Percentiles rank a stretch among this genome's conserved stretches.
Evolutionary conservation across 305 asterid genomes (phyloP).

Genomic region (Salvia sclarea): DNA sequence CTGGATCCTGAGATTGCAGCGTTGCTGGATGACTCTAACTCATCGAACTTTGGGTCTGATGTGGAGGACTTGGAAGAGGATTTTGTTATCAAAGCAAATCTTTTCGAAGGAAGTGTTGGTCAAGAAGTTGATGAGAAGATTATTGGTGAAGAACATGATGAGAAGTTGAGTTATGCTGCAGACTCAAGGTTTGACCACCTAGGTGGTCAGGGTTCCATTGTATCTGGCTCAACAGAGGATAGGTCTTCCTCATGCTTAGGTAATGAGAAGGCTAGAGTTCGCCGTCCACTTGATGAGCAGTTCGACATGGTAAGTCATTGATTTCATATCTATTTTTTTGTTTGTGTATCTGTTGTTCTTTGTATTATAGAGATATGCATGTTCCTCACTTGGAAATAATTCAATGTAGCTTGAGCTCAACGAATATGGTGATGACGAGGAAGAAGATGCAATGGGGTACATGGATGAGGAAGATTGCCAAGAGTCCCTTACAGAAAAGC

Average conservation of each 20-base stretch:
- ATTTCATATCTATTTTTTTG: slow-evolving; percentile 6
- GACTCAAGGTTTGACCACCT: slow-evolving; percentile 24
- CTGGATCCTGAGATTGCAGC: slow-evolving; percentile 84
- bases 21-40: slow-evolving; percentile 64
- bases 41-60: slow-evolving; percentile 60
- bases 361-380: not conserved
- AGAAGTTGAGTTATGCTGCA: slow-evolving; percentile 34
- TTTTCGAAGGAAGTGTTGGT: slow-evolving; percentile 46
- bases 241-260: slow-evolving; percentile 23
- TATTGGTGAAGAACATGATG: slow-evolving; percentile 38
- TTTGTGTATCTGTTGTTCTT: not conserved
- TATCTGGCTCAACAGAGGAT: slow-evolving; percentile 29
- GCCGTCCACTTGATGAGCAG: slow-evolving; percentile 79
- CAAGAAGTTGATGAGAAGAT: slow-evolving; percentile 35
- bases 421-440: slow-evolving; percentile 70
- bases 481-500: slow-evolving; percentile 64
- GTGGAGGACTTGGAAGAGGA: slow-evolving; percentile 83
- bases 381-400: slow-evolving; percentile 24
- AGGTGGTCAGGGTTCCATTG: slow-evolving; percentile 26
- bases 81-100: slow-evolving; percentile 71
- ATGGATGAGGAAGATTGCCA: slow-evolving; percentile 51
- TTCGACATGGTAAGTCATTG: slow-evolving; percentile 65
- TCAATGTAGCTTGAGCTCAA: slow-evolving; percentile 70
- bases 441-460: slow-evolving; percentile 52
- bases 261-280: slow-evolving; percentile 53